Evolutionary conservation across 331 rosid genomes (phyloP).

Genomic region (Rosa hybrid): DNA sequence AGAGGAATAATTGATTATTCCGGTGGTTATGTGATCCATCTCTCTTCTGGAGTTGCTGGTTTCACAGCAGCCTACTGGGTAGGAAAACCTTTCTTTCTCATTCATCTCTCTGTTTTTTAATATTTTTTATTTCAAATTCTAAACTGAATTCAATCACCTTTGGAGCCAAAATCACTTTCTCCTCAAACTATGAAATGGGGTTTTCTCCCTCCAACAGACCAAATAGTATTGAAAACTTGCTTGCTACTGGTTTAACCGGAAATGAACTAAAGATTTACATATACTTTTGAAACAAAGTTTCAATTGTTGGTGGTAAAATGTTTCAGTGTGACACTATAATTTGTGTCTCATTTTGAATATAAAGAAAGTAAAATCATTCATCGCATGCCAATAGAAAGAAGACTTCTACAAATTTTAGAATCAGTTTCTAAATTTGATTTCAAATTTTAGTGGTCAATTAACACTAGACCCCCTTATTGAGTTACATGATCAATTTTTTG

Average conservation of each 20-base stretch:
- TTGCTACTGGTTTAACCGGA: neutral
- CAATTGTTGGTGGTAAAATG: neutral
- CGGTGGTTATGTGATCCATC: slow-evolving; percentile 38
- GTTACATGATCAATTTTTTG: neutral
- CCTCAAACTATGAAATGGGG: neutral
- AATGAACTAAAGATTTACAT: neutral
- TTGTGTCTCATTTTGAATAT: neutral
- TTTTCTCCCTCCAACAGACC: neutral
- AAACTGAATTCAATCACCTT: neutral
- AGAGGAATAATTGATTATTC: slow-evolving; percentile 31
- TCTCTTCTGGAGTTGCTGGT: slow-evolving; percentile 39
- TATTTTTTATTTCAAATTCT: neutral
- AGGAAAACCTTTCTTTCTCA: neutral
- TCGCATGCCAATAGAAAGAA: no score
- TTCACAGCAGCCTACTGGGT: slow-evolving; percentile 45
- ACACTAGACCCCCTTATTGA: neutral
- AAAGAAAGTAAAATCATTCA: no score
- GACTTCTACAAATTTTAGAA: neutral
- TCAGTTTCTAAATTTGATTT: neutral
- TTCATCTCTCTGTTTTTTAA: neutral
- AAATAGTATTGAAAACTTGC: neutral
- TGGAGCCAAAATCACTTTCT: neutral
- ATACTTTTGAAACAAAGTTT: neutral
- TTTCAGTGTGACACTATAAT: neutral
- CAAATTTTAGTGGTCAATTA: neutral